These are phyloP conservation scores for Ophiostoma sp. DNA, from an alignment of 2,329 filamentous ascomycete genomes.

Conservation along the genomic window DNA sequence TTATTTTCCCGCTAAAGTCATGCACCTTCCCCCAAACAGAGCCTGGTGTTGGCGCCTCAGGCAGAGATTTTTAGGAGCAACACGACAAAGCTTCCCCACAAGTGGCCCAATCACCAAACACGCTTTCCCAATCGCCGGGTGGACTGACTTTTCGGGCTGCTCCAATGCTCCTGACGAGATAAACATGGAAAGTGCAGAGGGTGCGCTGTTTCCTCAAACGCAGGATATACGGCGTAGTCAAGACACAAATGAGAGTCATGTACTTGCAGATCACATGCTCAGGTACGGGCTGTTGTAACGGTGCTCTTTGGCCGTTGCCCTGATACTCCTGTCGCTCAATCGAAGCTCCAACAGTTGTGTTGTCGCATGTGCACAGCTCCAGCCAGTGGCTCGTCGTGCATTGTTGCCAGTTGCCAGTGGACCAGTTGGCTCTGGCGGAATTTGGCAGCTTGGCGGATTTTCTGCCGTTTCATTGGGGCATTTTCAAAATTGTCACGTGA, in stretches of 20 bases:
- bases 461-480: background rate
- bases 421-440: background rate
- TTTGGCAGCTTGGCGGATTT: background rate
- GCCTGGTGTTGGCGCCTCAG: conserved; percentile 21
- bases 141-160: conserved; percentile 10
- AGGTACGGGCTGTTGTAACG: background rate
- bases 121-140: conserved; percentile 24
- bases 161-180: background rate
- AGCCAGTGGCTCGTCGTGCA: background rate
- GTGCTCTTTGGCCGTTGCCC: background rate
- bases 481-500: background rate
- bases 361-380: conserved; percentile 3
- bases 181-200: background rate
- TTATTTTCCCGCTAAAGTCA: conserved; percentile 15
- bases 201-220: background rate
- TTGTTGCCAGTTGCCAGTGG: background rate
- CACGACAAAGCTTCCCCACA: conserved; percentile 12
- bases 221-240: too few species aligned
- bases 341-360: background rate
- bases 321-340: background rate
- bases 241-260: too few species aligned
- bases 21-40: background rate
- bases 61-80: background rate
- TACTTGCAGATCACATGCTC: background rate
- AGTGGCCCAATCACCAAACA: conserved; percentile 24